phyloP scores from a whole-genome alignment of 2,329 filamentous ascomycete genomes.

The Monosporascus cannonballus region DNA sequence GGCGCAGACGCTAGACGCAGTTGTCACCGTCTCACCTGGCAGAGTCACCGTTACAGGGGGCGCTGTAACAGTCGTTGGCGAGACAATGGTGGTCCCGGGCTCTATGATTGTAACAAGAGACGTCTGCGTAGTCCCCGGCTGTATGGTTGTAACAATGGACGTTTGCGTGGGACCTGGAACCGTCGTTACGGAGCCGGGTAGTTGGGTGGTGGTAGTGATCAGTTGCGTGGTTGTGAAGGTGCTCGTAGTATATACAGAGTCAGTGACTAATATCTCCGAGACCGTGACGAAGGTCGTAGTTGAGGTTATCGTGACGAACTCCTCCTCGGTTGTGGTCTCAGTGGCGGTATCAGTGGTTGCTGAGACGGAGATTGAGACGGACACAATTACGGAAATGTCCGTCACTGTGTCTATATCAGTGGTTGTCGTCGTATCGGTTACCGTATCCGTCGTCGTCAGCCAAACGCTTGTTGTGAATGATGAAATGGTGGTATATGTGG shows the following conservation, averaged over 20 bases:
- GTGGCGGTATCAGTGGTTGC: slow-evolving; percentile 15
- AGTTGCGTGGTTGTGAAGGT: slow-evolving; percentile 24
- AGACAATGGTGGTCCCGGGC: slow-evolving; percentile 5
- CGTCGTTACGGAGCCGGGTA: background rate
- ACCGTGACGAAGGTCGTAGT: slow-evolving; percentile 22
- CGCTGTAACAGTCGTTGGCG: slow-evolving; percentile 15
- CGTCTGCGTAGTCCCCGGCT: background rate
- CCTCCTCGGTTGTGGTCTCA: slow-evolving; percentile 11
- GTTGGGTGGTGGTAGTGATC: slow-evolving; percentile 9
- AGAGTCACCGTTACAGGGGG: slow-evolving; percentile 7
- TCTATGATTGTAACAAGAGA: background rate
- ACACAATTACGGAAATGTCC: background rate
- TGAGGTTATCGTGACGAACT: slow-evolving; percentile 18
- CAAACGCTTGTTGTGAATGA: slow-evolving; percentile 14
- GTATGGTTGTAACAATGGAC: background rate
- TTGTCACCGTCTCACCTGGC: slow-evolving; percentile 4
- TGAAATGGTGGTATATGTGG: slow-evolving; percentile 14
- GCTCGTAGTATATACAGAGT: slow-evolving; percentile 21
- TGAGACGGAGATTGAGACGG: slow-evolving; percentile 9
- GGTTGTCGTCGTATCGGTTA: slow-evolving; percentile 9
- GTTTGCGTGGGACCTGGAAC: slow-evolving; percentile 2
- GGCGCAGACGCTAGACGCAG: slow-evolving; percentile 28
- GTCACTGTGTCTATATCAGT: slow-evolving; percentile 2
- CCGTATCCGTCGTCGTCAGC: slow-evolving; percentile 8
- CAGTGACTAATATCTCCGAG: slow-evolving; percentile 21